Evolutionary conservation across 1,284 basidiomycete genomes (phyloP).

Genomic region (Pseudozyma tsukubaensis): DNA sequence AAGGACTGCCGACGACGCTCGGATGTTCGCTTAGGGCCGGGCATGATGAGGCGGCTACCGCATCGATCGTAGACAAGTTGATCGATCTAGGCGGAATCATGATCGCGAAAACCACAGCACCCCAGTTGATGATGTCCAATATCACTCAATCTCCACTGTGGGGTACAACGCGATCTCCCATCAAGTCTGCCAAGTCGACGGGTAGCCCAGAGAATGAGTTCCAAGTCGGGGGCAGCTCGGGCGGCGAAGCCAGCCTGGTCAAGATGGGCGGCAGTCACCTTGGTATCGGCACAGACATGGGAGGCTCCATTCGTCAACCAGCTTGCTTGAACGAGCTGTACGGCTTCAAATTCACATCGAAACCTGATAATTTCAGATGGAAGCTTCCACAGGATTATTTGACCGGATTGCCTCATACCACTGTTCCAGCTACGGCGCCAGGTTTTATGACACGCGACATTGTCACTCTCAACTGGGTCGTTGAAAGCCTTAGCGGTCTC

Average conservation of each 20-base stretch:
- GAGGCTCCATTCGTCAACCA: conserved; percentile 57
- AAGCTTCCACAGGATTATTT: conserved; percentile 28
- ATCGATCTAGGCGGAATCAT: conserved; percentile 38
- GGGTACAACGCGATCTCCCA: conserved; percentile 17
- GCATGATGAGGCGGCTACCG: background rate
- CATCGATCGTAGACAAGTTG: conserved; percentile 16
- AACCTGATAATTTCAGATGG: conserved; percentile 14
- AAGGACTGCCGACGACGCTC: conserved; percentile 34
- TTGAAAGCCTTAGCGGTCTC: background rate
- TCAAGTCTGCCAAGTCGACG: background rate
- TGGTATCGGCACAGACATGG: conserved; percentile 56
- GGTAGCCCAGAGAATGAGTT: conserved; percentile 20
- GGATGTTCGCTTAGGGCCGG: conserved; percentile 43
- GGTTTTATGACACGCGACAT: conserved; percentile 22
- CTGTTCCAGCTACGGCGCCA: conserved; percentile 32
- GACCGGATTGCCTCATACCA: conserved; percentile 44
- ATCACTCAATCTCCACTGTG: conserved; percentile 41
- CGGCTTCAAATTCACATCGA: conserved; percentile 30
- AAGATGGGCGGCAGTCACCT: conserved; percentile 39
- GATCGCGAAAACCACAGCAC: conserved; percentile 54
- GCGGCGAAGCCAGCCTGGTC: conserved; percentile 53
- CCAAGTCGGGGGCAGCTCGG: conserved; percentile 53
- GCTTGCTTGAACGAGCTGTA: conserved; percentile 35
- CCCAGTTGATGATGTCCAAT: conserved; percentile 52
- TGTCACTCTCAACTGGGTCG: conserved; percentile 6